These are phyloP conservation scores for Anthracocystis setariae DNA, from an alignment of 1,284 basidiomycete genomes.

Conservation along the genomic window DNA sequence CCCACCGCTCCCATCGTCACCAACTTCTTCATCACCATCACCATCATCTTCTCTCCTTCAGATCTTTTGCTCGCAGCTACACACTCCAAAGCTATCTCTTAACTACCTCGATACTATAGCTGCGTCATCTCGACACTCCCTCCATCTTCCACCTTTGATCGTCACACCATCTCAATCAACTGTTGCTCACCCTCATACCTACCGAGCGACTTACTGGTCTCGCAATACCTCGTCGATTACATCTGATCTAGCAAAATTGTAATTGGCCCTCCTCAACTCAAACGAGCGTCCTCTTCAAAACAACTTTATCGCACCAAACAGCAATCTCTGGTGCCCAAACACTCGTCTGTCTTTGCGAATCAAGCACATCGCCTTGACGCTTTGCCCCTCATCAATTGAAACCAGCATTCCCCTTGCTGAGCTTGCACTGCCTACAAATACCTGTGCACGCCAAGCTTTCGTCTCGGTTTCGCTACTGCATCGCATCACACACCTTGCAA, in stretches of 20 bases:
- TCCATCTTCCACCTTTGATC: neutral
- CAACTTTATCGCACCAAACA: neutral
- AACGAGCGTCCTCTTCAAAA: neutral
- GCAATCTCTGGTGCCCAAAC: too few species aligned
- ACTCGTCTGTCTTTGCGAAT: too few species aligned
- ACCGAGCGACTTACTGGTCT: neutral
- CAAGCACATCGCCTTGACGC: slow-evolving; percentile 3
- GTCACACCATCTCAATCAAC: neutral
- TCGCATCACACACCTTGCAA: neutral
- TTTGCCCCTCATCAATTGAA: neutral
- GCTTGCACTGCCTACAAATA: slow-evolving; percentile 46
- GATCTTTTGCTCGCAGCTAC: slow-evolving; percentile 4
- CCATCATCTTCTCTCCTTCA: slow-evolving; percentile 2
- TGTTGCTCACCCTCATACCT: neutral
- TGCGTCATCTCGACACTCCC: neutral
- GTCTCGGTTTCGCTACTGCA: slow-evolving; percentile 2
- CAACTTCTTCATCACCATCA: slow-evolving; percentile 3
- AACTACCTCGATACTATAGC: neutral
- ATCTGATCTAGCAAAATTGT: neutral
- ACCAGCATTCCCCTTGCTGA: neutral
- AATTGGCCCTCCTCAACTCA: neutral
- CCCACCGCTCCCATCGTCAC: slow-evolving; percentile 3
- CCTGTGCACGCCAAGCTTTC: slow-evolving; percentile 33
- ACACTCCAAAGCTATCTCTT: slow-evolving; percentile 1
- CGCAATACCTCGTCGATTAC: neutral